phyloP scores from a whole-genome alignment of 352 stramenopile genomes.

The Pythium catenulatum region DNA sequence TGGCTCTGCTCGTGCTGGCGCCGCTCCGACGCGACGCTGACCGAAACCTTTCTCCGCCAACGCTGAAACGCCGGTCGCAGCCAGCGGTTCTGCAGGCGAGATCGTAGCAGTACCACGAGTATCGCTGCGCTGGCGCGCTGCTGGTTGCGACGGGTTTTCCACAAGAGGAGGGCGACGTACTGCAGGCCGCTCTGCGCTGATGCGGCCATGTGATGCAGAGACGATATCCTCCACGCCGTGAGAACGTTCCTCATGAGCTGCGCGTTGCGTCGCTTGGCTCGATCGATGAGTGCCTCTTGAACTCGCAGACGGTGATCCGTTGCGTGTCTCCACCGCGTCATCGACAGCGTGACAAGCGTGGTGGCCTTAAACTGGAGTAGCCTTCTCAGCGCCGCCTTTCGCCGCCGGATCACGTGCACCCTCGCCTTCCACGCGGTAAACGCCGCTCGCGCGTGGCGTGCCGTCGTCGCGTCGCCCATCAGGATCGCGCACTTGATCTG shows the following conservation, averaged over 20 bases:
- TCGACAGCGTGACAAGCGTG: neutral
- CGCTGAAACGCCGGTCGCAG: conserved; percentile 12
- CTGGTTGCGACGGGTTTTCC: neutral
- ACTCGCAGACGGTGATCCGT: neutral
- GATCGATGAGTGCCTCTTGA: neutral
- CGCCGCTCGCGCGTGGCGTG: conserved; percentile 19
- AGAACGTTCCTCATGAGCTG: neutral
- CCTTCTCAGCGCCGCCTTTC: conserved; percentile 23
- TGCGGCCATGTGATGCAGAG: neutral
- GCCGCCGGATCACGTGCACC: neutral
- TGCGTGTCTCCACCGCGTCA: neutral
- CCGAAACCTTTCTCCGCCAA: neutral
- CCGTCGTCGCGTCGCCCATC: conserved; percentile 56
- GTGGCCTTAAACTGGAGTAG: conserved; percentile 22
- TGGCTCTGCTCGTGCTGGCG: neutral
- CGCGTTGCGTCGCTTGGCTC: neutral
- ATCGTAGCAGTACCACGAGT: neutral
- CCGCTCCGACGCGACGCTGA: neutral
- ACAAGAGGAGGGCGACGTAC: conserved; percentile 10
- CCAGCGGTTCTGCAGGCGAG: neutral
- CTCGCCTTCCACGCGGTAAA: conserved; percentile 51
- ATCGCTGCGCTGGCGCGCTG: neutral
- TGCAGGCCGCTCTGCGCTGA: neutral
- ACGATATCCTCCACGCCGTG: neutral
- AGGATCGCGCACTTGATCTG: conserved; percentile 64